Evolutionary conservation across 345 rosid genomes (phyloP).

Genomic region (Moricandia moricandioides): DNA sequence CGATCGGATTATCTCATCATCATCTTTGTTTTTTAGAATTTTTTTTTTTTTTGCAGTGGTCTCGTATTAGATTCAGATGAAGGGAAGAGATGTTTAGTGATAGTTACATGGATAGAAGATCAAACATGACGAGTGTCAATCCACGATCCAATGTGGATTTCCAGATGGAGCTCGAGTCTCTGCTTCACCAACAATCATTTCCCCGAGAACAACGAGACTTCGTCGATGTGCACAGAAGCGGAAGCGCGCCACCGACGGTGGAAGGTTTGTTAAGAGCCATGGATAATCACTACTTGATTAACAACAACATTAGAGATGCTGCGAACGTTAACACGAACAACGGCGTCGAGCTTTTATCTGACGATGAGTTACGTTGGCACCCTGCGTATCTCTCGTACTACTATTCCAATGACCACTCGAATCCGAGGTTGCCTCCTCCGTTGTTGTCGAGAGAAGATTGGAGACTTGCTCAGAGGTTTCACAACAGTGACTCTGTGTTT

Average conservation of each 20-base stretch:
- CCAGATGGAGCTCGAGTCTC: conserved; percentile 63
- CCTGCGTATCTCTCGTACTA: conserved; percentile 79
- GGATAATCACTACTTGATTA: conserved; percentile 58
- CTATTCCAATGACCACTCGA: conserved; percentile 68
- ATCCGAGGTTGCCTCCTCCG: conserved; percentile 89
- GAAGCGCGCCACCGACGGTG: conserved; percentile 95
- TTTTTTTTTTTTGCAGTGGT: too few relatives aligned
- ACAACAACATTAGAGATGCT: conserved; percentile 38
- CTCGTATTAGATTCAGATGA: conserved; percentile 16
- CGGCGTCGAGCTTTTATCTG: conserved; percentile 48
- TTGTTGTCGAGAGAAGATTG: conserved; percentile 86
- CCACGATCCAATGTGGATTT: too few relatives aligned
- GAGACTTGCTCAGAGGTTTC: conserved; percentile 84
- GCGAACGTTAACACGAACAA: conserved; percentile 11
- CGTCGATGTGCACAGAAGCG: conserved; percentile 65
- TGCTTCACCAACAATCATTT: conserved; percentile 63
- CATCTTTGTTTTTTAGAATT: background rate
- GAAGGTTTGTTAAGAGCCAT: conserved; percentile 81
- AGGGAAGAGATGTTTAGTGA: conserved; percentile 48
- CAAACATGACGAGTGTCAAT: too few relatives aligned
- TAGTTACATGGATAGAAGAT: conserved; percentile 44
- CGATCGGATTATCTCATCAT: conserved; percentile 17
- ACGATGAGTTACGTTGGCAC: conserved; percentile 79
- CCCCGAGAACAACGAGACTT: too few relatives aligned
- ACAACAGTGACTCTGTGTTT: conserved; percentile 50